Evolutionary conservation across 176 grass and related monocot species (phyloP), one percentile per base, ranked within the genome.

Genomic region (Zoysia japonica): DNA sequence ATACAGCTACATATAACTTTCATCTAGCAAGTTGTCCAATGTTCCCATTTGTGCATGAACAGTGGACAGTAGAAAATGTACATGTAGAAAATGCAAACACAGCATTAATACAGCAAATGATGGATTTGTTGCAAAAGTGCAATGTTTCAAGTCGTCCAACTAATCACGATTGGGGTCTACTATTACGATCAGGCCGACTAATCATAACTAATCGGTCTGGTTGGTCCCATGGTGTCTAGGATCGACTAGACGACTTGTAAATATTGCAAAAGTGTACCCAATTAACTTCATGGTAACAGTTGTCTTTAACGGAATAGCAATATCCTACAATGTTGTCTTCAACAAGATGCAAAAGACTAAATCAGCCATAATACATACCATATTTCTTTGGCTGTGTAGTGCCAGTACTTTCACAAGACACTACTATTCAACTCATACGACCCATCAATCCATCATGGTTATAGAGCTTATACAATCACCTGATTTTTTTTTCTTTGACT

Each of bases 331-430:
- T 57, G 7, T 49, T 80, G 42, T 72, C 17, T 16, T 49, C 49
- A 67, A 36, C 52, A 47, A 16, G 11, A 35, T 11, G 28, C 28
- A 28, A 28, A 28, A 28, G 28, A 28, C 40, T 67, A 73, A 73
- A 78, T 43, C 48, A 61, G 49, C 1, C 7, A 13, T 12, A 38
- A 9, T 70, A 47, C 28, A 28, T 28, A 13, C 65, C 20, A 70
- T 3, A 14, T 43, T 13, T 67, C 2, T 67, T 54, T 67, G 10
- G 47, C 46, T 37, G 11, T 50, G 4, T 65, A 66, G 71, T 16
- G 52, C 74, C 42, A 75, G 15, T 79, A 66, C 48, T 85, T 72
- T 39, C 37, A 65, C 4, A n/a, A 40, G 49, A 57, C 20, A 47
- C 70, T 42, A 79, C 1, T 66, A 6, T 16, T 35, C 15, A 11